These are phyloP conservation scores for Abrus precatorius DNA, from an alignment of 306 rosid genomes.

Conservation along the genomic window DNA sequence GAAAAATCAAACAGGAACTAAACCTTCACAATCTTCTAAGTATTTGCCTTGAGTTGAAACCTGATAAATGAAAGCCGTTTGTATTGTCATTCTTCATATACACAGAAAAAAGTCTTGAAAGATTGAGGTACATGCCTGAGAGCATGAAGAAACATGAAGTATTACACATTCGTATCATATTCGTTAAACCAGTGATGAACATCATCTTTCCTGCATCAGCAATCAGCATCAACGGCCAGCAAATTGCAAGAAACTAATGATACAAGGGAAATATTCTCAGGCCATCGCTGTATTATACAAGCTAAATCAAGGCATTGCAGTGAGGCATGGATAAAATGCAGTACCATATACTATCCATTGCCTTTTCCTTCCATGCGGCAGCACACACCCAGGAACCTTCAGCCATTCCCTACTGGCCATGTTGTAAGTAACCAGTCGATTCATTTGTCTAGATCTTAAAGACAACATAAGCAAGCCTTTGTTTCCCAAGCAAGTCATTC, in stretches of 20 bases:
- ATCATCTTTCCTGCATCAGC: constrained; percentile 37
- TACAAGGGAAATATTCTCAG: constrained; percentile 13
- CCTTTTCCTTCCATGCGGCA: constrained; percentile 75
- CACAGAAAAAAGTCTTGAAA: background rate
- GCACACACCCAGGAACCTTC: constrained; percentile 77
- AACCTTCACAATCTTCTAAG: background rate
- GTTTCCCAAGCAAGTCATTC: constrained; percentile 95
- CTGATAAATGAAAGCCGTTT: background rate
- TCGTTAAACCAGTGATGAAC: constrained; percentile 44
- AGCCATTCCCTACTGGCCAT: constrained; percentile 78
- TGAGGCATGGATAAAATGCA: constrained; percentile 81
- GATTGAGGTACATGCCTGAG: constrained; percentile 41
- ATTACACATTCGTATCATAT: constrained; percentile 36
- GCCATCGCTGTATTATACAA: constrained; percentile 38
- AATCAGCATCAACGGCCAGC: constrained; percentile 30
- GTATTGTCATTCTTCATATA: background rate
- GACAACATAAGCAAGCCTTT: constrained; percentile 92
- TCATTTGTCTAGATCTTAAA: constrained; percentile 73
- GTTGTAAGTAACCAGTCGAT: constrained; percentile 77
- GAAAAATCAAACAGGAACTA: background rate
- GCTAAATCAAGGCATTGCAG: constrained; percentile 70
- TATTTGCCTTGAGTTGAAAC: background rate
- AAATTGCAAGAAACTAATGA: constrained; percentile 42
- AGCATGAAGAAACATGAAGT: constrained; percentile 29
- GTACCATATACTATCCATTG: constrained; percentile 80